phyloP scores from a whole-genome alignment of 2,329 filamentous ascomycete genomes.

The Trichoderma simmonsii region DNA sequence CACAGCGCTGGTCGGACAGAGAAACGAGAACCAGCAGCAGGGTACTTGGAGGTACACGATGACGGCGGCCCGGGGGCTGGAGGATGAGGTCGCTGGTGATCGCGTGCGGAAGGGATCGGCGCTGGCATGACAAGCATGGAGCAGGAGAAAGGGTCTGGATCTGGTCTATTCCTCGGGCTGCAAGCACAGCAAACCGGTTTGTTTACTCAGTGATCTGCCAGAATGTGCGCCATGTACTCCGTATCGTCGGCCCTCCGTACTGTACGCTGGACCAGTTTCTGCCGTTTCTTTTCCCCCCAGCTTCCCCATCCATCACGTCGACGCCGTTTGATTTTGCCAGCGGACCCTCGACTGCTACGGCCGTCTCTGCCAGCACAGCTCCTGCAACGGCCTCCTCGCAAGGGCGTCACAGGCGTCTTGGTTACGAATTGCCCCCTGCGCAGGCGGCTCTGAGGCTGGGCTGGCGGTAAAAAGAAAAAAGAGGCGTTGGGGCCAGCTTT shows the following conservation, averaged over 20 bases:
- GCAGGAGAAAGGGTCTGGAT: neutral
- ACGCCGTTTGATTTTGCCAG: neutral
- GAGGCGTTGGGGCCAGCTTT: neutral
- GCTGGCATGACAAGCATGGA: slow-evolving; percentile 16
- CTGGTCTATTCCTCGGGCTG: neutral
- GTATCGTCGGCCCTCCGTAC: neutral
- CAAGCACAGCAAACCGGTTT: slow-evolving; percentile 7
- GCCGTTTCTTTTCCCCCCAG: too few relatives aligned
- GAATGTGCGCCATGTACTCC: neutral
- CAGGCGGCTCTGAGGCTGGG: neutral
- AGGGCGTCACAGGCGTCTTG: neutral
- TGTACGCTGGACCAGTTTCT: neutral
- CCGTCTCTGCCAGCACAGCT: neutral
- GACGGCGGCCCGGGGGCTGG: slow-evolving; percentile 17
- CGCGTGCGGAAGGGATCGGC: slow-evolving; percentile 25
- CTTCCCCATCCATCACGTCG: neutral
- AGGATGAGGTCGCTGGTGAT: slow-evolving; percentile 20
- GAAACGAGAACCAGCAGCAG: neutral
- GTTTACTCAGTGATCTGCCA: neutral
- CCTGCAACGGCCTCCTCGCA: neutral
- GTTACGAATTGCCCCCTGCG: neutral
- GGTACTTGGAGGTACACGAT: slow-evolving; percentile 15
- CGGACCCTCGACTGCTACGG: neutral
- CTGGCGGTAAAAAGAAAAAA: neutral
- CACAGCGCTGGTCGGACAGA: neutral